Conservation (phyloP, 2,329 filamentous ascomycete genomes). For the Pseudodiploospora longispora region DNA sequence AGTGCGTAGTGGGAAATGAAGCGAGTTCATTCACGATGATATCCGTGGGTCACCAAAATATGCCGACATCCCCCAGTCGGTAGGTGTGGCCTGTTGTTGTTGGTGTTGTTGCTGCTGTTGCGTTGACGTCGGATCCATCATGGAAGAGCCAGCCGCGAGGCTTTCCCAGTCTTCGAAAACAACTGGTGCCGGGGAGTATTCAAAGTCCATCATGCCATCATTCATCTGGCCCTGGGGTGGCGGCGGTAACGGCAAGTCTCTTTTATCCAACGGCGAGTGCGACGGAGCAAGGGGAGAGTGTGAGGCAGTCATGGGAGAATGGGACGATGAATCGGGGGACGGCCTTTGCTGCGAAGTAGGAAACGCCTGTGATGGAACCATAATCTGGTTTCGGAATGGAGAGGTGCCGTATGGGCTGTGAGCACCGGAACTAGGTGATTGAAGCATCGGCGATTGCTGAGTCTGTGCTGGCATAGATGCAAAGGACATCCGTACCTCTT, state of each 20-base stretch:
- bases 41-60: constrained; percentile 26
- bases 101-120: constrained; percentile 17
- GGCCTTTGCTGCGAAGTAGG: constrained; percentile 15
- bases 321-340: constrained; percentile 25
- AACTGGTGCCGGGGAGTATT: constrained; percentile 30
- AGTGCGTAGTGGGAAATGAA: not conserved
- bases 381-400: constrained; percentile 24
- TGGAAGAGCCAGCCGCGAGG: constrained; percentile 23
- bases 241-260: constrained; percentile 25
- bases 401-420: constrained; percentile 11
- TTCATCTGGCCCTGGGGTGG: constrained; percentile 15
- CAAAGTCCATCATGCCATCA: constrained; percentile 34
- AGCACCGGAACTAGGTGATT: constrained; percentile 14
- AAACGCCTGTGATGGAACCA: constrained; percentile 25
- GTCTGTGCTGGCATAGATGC: constrained; percentile 25
- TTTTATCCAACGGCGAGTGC: constrained; percentile 26
- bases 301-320: constrained; percentile 24
- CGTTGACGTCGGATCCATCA: constrained; percentile 20
- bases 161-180: constrained; percentile 36
- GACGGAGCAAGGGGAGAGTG: constrained; percentile 21
- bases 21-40: constrained; percentile 18
- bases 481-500: constrained; percentile 23
- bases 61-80: constrained; percentile 26
- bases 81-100: constrained; percentile 9
- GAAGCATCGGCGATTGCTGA: constrained; percentile 21